Evolutionary conservation across 2,329 filamentous ascomycete genomes (phyloP), one percentile per base, ranked within the genome.

Genomic region (Rachicladosporium sp.): DNA sequence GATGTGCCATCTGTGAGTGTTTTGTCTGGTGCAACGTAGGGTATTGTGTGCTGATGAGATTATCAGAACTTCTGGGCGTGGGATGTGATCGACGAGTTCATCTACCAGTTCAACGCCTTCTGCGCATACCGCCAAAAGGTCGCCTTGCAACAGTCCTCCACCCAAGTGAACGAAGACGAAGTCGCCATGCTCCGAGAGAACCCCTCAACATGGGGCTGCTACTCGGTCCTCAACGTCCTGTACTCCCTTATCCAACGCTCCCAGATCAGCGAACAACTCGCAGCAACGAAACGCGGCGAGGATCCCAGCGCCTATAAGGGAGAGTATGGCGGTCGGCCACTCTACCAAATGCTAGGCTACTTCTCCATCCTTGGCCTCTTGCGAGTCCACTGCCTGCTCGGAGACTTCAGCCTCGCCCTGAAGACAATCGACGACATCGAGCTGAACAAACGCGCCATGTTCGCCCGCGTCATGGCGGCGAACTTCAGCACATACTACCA

Each of bases 401-500:
- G 91, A 54, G 91, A 98, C 70, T 98, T 98, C 70, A 93, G 85
- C 68, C 78, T 98, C 47, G 91, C 91, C 37, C 78, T 98, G 58
- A 98, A 96, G 78, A 98, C 91, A 29, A 82, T 98, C 50, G 91
- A 98, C 63, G 89, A 96, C 63, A 96, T 98, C 59, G 91, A 98
- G 76, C 80, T 98, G 57, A 98, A 96, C 75, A 98, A 98, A 76
- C 96, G 96, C 74, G 88, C 91, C 65, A 96, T 96, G 85, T 98
- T 98, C 63, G 89, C 91, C 47, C 85, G 91, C 51, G 91, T 98
- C 63, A 96, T 98, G 91, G 89, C 91, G 39, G 91, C 91, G 42
- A 91, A 98, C 73, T 96, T 96, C 71, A 95, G 89, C 52, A 98
- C 91, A 50, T 98, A 96, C 78, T 98, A 98, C 78, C 96, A 96